Conservation (phyloP, 1,284 basidiomycete species). For the Apiotrichum montevideense region DNA sequence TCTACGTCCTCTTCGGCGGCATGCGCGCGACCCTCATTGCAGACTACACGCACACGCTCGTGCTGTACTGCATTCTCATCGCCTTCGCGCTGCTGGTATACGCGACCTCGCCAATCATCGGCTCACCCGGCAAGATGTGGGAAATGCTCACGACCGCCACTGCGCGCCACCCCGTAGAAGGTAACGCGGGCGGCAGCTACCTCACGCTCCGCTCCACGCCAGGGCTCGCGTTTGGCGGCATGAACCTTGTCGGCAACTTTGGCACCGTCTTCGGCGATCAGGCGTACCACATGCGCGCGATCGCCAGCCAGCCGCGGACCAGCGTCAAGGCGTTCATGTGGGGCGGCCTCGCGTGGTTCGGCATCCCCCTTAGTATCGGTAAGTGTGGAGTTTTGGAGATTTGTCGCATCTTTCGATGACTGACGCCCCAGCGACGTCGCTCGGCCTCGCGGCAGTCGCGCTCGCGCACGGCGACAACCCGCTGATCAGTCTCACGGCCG, state of each 20-base stretch:
- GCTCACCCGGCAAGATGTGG: constrained; percentile 53
- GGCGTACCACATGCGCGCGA: constrained; percentile 66
- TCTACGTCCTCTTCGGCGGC: constrained; percentile 54
- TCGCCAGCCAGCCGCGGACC: constrained; percentile 73
- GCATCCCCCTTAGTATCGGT: constrained; percentile 62
- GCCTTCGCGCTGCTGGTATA: constrained; percentile 65
- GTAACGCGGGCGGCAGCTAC: constrained; percentile 60
- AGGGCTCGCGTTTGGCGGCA: constrained; percentile 74
- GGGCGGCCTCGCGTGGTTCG: constrained; percentile 84
- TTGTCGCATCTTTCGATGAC: neutral
- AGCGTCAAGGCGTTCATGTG: constrained; percentile 82
- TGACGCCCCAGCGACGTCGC: constrained; percentile 31
- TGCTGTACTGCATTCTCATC: constrained; percentile 64
- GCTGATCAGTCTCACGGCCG: constrained; percentile 51
- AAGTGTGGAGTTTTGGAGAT: neutral
- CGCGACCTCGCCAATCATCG: constrained; percentile 57
- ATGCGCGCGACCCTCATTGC: constrained; percentile 50
- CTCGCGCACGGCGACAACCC: constrained; percentile 55
- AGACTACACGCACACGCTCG: constrained; percentile 66
- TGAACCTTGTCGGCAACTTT: constrained; percentile 70
- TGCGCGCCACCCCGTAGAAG: constrained; percentile 50
- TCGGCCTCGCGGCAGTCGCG: constrained; percentile 75
- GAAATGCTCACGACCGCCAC: constrained; percentile 51
- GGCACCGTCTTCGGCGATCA: constrained; percentile 57
- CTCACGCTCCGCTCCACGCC: constrained; percentile 72